A percentile compares a stretch with the other conserved stretches of the same genome.
phyloP scores from a whole-genome alignment of 805 yeast species.

The Zygosaccharomyces bailii region DNA sequence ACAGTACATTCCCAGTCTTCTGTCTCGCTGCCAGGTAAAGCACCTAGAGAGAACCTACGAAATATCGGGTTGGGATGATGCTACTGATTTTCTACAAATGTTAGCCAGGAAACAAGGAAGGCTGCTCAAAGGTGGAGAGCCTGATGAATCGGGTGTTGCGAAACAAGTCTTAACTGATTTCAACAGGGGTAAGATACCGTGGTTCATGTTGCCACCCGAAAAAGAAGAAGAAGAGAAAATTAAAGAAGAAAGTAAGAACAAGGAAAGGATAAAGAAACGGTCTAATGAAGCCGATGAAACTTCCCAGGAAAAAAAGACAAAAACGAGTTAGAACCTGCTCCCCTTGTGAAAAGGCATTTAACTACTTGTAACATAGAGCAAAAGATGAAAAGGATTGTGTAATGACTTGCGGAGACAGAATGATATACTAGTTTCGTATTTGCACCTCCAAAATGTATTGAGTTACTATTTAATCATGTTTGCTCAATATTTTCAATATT shows the following conservation, averaged over 20 bases:
- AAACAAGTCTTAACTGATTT: constrained; percentile 89
- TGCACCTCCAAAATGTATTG: too few species aligned
- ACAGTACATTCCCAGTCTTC: constrained; percentile 85
- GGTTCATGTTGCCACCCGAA: constrained; percentile 95
- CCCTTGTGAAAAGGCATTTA: background rate
- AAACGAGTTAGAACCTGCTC: constrained; percentile 1
- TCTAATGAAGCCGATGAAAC: constrained; percentile 23
- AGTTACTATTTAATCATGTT: too few species aligned
- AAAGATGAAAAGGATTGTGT: too few species aligned
- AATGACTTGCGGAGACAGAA: too few species aligned
- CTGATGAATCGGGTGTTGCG: constrained; percentile 91
- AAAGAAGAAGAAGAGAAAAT: constrained; percentile 56
- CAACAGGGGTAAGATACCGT: constrained; percentile 95
- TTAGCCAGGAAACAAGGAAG: constrained; percentile 92
- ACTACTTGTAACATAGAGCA: too few species aligned
- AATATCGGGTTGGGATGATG: constrained; percentile 79
- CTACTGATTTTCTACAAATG: constrained; percentile 81
- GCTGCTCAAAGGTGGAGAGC: constrained; percentile 94
- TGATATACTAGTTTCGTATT: too few species aligned
- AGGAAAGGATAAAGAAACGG: constrained; percentile 24
- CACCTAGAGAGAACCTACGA: constrained; percentile 96
- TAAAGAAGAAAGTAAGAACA: constrained; percentile 13
- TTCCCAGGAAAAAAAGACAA: constrained; percentile 14
- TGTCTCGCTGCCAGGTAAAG: constrained; percentile 78
- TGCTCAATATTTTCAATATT: too few species aligned